phyloP scores from a whole-genome alignment of 208 protist genomes.

The Hexamita inflata region DNA sequence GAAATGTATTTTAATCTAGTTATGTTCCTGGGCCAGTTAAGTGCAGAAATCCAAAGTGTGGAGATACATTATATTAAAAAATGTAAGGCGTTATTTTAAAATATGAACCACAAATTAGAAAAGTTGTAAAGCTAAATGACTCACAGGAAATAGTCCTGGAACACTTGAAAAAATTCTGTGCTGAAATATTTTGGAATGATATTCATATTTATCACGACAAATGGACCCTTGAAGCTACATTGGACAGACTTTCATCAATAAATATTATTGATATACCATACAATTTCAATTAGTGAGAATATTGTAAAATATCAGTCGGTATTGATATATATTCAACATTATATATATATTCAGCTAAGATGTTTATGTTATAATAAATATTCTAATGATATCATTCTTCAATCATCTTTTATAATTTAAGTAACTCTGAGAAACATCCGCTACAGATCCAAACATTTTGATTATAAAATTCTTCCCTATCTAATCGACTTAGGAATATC shows the following conservation, averaged over 20 bases:
- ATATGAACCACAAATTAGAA: neutral
- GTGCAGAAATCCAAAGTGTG: neutral
- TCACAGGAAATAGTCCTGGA: neutral
- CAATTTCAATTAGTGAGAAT: neutral
- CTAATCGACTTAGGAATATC: no score
- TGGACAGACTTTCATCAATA: neutral
- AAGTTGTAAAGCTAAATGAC: neutral
- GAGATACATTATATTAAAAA: neutral
- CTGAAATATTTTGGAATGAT: neutral
- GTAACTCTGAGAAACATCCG: no score
- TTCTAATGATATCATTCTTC: no score
- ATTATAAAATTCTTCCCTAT: no score
- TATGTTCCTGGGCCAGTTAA: neutral
- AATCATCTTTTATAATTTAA: no score
- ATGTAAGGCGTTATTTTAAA: neutral
- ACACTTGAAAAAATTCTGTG: neutral
- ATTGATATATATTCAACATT: no score
- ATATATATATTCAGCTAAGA: no score
- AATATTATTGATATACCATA: neutral
- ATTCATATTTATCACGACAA: neutral
- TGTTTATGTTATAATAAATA: no score
- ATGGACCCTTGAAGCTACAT: neutral
- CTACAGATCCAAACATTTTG: no score
- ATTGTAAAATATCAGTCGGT: no score
- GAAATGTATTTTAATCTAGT: neutral